phyloP scores from a whole-genome alignment of 176 grass and related monocot genomes.

The Aegilops longissima region DNA sequence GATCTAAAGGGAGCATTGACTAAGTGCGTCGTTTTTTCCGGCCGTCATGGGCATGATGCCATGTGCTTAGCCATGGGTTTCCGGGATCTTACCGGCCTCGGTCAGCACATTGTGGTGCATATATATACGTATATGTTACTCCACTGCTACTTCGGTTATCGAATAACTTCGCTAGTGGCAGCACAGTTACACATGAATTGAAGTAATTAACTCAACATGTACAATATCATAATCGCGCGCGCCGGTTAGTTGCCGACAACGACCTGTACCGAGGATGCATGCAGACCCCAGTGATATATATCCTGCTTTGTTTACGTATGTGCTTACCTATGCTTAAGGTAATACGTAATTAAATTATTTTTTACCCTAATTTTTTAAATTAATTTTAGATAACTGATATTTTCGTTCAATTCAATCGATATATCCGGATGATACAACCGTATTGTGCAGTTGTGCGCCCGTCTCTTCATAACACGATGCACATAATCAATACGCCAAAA shows the following conservation, averaged over 20 bases:
- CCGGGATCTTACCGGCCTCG: constrained; percentile 23
- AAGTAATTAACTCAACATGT: neutral
- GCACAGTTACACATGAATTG: neutral
- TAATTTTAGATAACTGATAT: no score
- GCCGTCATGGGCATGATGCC: constrained; percentile 32
- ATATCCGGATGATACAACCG: no score
- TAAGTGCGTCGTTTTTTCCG: constrained; percentile 23
- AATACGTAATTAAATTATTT: no score
- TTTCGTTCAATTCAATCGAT: no score
- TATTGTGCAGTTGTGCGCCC: no score
- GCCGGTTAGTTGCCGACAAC: neutral
- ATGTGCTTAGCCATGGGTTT: constrained; percentile 45
- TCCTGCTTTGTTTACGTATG: neutral
- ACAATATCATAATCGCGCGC: neutral
- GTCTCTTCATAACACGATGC: no score
- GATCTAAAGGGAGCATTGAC: constrained; percentile 24
- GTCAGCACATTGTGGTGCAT: neutral
- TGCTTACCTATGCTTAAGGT: neutral
- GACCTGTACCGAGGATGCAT: neutral
- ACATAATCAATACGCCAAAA: no score
- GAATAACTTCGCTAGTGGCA: neutral
- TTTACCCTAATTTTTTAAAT: no score
- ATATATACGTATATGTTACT: neutral
- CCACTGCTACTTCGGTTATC: neutral
- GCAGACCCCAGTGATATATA: neutral